These are phyloP conservation scores for Poronia punctata DNA, from an alignment of 495 filamentous ascomycete species.

Conservation along the genomic window DNA sequence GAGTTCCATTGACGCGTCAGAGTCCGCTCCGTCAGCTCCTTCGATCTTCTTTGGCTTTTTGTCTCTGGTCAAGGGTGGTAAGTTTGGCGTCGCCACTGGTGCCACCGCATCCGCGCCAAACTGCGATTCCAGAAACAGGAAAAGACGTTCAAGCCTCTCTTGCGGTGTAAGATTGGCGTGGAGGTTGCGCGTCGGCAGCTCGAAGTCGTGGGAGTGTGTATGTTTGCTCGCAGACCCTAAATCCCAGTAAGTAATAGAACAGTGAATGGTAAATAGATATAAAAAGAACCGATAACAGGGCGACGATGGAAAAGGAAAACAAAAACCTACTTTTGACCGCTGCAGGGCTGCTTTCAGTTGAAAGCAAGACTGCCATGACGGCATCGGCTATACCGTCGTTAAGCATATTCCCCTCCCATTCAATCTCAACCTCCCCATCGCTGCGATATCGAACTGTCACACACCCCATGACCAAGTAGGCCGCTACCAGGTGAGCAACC, in stretches of 20 bases:
- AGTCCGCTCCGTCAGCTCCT: slow-evolving; percentile 17
- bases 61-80: slow-evolving; percentile 27
- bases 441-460: slow-evolving; percentile 63
- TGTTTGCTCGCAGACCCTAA: slow-evolving; percentile 48
- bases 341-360: slow-evolving; percentile 85
- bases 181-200: slow-evolving; percentile 51
- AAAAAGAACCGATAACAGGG: slow-evolving; percentile 6
- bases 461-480: slow-evolving; percentile 86
- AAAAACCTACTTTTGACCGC: slow-evolving; percentile 75
- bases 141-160: slow-evolving; percentile 73
- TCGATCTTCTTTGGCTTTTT: slow-evolving; percentile 25
- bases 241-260: slow-evolving; percentile 14
- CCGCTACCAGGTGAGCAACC: slow-evolving; percentile 43
- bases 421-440: slow-evolving; percentile 74
- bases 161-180: slow-evolving; percentile 62
- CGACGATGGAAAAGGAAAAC: slow-evolving; percentile 1
- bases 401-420: slow-evolving; percentile 97
- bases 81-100: slow-evolving; percentile 64
- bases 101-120: slow-evolving; percentile 72
- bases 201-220: slow-evolving; percentile 46
- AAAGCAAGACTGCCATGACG: slow-evolving; percentile 82
- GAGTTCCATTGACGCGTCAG: slow-evolving; percentile 34
- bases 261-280: no score
- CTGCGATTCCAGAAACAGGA: slow-evolving; percentile 95
- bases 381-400: slow-evolving; percentile 97